Evolutionary conservation across 257 asterid genomes (phyloP).

Genomic region (Ilex aquifolium): DNA sequence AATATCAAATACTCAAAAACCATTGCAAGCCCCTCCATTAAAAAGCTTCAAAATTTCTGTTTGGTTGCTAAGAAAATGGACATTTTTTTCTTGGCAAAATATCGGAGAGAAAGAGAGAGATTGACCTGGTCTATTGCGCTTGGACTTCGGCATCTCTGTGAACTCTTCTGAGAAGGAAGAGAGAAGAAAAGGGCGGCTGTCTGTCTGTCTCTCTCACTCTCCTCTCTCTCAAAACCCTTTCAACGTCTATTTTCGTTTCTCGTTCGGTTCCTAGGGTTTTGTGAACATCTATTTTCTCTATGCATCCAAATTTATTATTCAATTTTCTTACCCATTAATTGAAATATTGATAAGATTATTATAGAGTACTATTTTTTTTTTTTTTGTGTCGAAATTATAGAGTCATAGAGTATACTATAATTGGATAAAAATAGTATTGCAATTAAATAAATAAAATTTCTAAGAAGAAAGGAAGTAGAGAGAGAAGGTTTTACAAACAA

Average conservation of each 20-base stretch:
- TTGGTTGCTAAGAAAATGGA: neutral
- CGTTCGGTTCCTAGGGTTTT: neutral
- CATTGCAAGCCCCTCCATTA: neutral
- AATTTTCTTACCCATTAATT: too few relatives aligned
- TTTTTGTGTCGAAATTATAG: too few relatives aligned
- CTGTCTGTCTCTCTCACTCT: neutral
- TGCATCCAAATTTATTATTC: too few relatives aligned
- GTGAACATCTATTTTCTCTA: neutral
- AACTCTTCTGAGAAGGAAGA: neutral
- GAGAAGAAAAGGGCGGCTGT: too few relatives aligned
- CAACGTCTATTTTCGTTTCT: neutral
- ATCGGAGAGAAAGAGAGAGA: neutral
- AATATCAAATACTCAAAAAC: neutral
- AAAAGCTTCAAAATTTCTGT: neutral
- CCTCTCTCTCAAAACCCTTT: neutral
- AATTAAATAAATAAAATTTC: too few relatives aligned
- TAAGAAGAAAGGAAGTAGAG: too few relatives aligned
- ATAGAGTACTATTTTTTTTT: too few relatives aligned
- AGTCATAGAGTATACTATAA: too few relatives aligned
- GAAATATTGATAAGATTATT: too few relatives aligned
- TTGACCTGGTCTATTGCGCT: conserved; percentile 68
- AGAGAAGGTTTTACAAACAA: too few relatives aligned
- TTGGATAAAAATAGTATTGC: too few relatives aligned
- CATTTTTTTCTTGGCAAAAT: neutral
- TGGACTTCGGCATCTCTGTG: conserved; percentile 74